Base-by-base conservation (phyloP, 2,329 filamentous ascomycete species). In the Achaetomium macrosporum region DNA sequence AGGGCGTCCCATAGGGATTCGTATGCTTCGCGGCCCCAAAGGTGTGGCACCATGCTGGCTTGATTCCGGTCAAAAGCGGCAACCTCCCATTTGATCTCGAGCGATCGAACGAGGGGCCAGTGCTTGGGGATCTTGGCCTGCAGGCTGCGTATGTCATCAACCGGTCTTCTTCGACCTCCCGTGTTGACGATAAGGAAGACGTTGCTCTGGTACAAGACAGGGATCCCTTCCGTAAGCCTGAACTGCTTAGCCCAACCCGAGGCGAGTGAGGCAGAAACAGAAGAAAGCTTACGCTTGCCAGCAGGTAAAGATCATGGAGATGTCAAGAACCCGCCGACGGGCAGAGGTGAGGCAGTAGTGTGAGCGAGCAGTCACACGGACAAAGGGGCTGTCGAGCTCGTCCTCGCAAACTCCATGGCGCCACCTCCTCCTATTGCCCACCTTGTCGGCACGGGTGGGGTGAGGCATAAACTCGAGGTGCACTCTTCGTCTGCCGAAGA, bases 1-100 rank as follows among this genome's bases (percentile, higher is more conserved):
- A 58, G 56, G 17, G 54, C 48, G 37, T 58, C 56, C 56, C 56
- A 58, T 5, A 58, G 44, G 12, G 51, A 54, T 37, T 56, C 54
- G 35, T 56, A 56, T 5, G 43, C 49, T 16, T 54, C 51, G n/a
- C 56, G 54, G 3, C 56, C 54, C n/a, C 37, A 29, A 3, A 48
- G 17, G 33, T 58, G 56, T 6, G 56, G 56, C 15, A 56, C 49
- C 46, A 54, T 52, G 36, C 20, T 53, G 29, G 45, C 45, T 2
- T 47, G 42, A 35, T 58, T 54, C 29, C 54, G 15, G 42, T 58
- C 51, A 19, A 47, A 50, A n/a, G 40, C 19, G 30, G 39, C 39
- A 15, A 56, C 50, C 13, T 56, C 42, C 56, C 56, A 58, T 12
- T 56, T 50, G 25, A 58, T 52, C 49, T 58, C 54, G 35, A 58